Percentiles rank a stretch among this genome's conserved stretches.
Evolutionary conservation across 108 stramenopile species (phyloP).

Genomic region (Mayamaea pseudoterrestris): DNA sequence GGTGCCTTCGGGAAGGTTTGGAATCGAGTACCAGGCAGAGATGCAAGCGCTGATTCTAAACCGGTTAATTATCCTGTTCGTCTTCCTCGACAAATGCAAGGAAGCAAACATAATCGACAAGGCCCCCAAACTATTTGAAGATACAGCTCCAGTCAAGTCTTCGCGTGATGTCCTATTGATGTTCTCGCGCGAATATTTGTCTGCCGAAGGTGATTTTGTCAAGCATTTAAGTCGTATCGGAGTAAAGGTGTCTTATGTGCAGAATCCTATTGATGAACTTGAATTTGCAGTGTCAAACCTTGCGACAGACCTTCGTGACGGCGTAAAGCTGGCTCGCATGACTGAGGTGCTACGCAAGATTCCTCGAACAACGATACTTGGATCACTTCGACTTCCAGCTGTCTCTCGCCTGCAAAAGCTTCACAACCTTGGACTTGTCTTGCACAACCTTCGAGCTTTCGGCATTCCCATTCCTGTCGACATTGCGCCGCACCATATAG

Average conservation of each 20-base stretch:
- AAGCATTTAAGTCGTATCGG: slow-evolving; percentile 73
- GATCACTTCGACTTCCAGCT: slow-evolving; percentile 72
- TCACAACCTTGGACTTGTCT: slow-evolving; percentile 74
- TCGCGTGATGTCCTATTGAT: slow-evolving; percentile 62
- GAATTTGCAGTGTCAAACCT: slow-evolving; percentile 73
- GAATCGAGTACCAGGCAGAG: slow-evolving; percentile 41
- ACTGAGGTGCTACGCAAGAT: slow-evolving; percentile 49
- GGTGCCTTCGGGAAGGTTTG: slow-evolving; percentile 63
- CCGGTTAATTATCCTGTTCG: slow-evolving; percentile 55
- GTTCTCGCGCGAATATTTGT: slow-evolving; percentile 70
- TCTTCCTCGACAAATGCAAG: slow-evolving; percentile 77
- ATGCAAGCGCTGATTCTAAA: slow-evolving; percentile 52
- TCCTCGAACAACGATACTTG: slow-evolving; percentile 29
- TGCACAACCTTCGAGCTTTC: slow-evolving; percentile 23
- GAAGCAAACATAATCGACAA: slow-evolving; percentile 37
- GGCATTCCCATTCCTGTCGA: slow-evolving; percentile 45
- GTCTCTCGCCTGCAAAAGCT: slow-evolving; percentile 84
- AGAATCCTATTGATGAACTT: slow-evolving; percentile 83
- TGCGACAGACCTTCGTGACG: slow-evolving; percentile 89
- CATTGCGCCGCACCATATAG: slow-evolving; percentile 63
- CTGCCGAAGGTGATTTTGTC: slow-evolving; percentile 76
- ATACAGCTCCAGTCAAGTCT: slow-evolving; percentile 66
- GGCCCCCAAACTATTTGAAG: slow-evolving; percentile 52
- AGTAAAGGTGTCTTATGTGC: slow-evolving; percentile 62
- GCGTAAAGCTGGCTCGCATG: slow-evolving; percentile 74